Percentiles rank a stretch among this genome's conserved stretches.
Conservation (phyloP, 148 eudicot genomes). For the Rhododendron ferrugineum region DNA sequence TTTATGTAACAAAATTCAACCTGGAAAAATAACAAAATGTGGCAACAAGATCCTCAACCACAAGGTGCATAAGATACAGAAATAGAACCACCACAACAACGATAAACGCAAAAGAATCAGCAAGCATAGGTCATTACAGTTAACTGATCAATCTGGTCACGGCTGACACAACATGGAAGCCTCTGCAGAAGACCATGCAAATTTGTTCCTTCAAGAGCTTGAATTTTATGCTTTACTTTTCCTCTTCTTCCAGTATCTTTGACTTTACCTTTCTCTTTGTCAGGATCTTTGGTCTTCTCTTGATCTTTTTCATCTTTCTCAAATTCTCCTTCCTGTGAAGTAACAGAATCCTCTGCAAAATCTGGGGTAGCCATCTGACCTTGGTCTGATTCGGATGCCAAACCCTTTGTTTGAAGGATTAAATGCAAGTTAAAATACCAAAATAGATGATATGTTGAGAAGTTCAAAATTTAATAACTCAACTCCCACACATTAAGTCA, state of each 20-base stretch:
- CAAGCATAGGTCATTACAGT: constrained; percentile 41
- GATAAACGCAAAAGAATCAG: neutral
- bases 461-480: neutral
- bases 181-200: constrained; percentile 77
- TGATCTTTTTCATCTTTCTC: constrained; percentile 70
- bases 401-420: constrained; percentile 32
- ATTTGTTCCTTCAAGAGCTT: constrained; percentile 80
- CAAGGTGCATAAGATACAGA: constrained; percentile 3
- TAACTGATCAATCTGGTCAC: constrained; percentile 93
- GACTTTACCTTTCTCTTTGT: constrained; percentile 79
- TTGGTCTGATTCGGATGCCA: constrained; percentile 54
- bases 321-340: constrained; percentile 48
- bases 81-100: neutral
- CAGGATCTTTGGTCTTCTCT: constrained; percentile 55
- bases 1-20: constrained; percentile 92
- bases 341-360: constrained; percentile 45
- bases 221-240: constrained; percentile 67
- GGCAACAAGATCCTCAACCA: neutral
- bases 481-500: neutral
- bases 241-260: constrained; percentile 63
- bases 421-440: constrained; percentile 11
- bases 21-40: constrained; percentile 29
- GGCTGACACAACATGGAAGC: constrained; percentile 94
- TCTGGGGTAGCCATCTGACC: constrained; percentile 49
- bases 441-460: neutral